phyloP scores from a whole-genome alignment of 257 asterid genomes.

The Nicotiana tomentosiformis region DNA sequence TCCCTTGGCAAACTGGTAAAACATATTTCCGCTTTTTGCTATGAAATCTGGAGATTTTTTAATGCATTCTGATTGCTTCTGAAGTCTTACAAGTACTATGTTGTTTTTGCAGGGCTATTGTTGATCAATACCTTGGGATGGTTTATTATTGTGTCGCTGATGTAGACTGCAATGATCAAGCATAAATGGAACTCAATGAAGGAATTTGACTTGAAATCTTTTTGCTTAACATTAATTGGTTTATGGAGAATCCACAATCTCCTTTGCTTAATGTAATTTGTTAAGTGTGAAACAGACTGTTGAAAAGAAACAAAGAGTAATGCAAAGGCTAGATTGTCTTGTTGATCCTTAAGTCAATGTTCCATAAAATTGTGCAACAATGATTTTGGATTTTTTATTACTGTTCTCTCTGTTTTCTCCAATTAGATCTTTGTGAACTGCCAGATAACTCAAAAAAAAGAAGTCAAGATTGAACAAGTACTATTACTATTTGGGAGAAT shows the following conservation, averaged over 20 bases:
- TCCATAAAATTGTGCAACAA: too few species aligned
- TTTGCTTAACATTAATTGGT: slow-evolving; percentile 16
- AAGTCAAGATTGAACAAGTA: background rate
- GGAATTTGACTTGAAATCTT: background rate
- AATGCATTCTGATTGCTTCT: background rate
- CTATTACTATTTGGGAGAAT: too few species aligned
- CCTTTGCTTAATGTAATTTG: slow-evolving; percentile 1
- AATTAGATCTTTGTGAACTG: slow-evolving; percentile 1
- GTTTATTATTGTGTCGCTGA: slow-evolving; percentile 22
- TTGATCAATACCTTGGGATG: slow-evolving; percentile 20
- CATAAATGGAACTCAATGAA: background rate
- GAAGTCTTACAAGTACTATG: slow-evolving; percentile 2
- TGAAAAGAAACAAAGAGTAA: background rate
- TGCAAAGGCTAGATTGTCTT: slow-evolving; percentile 13
- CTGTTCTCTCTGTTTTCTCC: background rate
- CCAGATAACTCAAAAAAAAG: background rate
- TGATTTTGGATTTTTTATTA: background rate
- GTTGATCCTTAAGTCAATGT: background rate
- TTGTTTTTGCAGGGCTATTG: slow-evolving; percentile 35
- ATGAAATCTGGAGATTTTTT: too few species aligned
- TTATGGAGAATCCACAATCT: slow-evolving; percentile 3
- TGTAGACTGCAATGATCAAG: slow-evolving; percentile 21
- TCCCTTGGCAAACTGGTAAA: slow-evolving; percentile 37
- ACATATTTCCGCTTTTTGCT: background rate
- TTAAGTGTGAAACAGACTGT: background rate